Evolutionary conservation across 139 green algal species (phyloP), one percentile per base, ranked within the genome.

Genomic region (Chlorella sp.): DNA sequence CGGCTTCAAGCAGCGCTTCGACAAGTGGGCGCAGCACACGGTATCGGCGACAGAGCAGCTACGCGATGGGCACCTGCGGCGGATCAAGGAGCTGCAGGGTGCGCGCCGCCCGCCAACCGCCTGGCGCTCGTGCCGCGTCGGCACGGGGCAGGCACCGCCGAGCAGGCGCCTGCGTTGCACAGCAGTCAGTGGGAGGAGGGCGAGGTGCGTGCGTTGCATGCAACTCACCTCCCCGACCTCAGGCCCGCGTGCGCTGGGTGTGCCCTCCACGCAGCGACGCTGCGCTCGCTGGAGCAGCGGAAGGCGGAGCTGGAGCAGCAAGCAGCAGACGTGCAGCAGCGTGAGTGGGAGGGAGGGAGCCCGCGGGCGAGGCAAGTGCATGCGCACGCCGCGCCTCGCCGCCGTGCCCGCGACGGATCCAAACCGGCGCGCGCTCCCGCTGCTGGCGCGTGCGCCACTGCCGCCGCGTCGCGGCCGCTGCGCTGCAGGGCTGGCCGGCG

Each of bases 11-110:
- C 23, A 71, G 0, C 60, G 51, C 25, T 58, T 83, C 8, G 36
- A 69, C 27, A 33, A 41, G 1, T 83, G 78, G 78, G 45, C 77
- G 15, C 63, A 79, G 58, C 51, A 43, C 29, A 50, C 67, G 1
- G 71, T 78, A 7, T n/a, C 33, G 8, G 65, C 29, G 33, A 67
- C 77, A 61, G 77, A 83, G n/a, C 8, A n/a, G 12, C 21, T 62
- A 15, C 55, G 67, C 25, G 58, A 79, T 25, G 43, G 40, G 29
- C 77, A 83, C 35, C 35, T 66, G 15, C 36, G n/a, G 8, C 41
- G 74, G 21, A 35, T 83, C 27, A 62, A 48, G 55, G 68, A 78
- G 59, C 67, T 83, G 42, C 65, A 77, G 46, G 59, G 77, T 83
- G 63, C 23, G 71, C 4, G n/a, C n/a, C n/a, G n/a, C n/a, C n/a